These are phyloP conservation scores for Pleurotus tuoliensis DNA, from an alignment of 768 basidiomycete genomes.

Conservation along the genomic window DNA sequence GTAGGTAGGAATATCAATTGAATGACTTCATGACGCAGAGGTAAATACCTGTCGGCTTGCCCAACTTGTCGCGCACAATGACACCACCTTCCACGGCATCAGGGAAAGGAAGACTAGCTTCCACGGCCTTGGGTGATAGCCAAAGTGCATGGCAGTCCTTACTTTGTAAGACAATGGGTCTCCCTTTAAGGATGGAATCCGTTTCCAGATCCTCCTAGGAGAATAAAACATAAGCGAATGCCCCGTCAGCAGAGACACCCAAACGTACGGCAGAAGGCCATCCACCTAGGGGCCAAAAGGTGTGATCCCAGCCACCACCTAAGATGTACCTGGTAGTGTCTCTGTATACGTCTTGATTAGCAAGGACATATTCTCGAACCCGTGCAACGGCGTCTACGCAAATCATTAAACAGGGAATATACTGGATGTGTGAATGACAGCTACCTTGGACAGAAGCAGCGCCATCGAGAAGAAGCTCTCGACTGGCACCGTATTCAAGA, in stretches of 20 bases:
- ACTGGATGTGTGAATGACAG: not conserved
- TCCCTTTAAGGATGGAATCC: conserved; percentile 62
- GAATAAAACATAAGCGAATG: conserved; percentile 1
- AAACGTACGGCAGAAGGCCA: conserved; percentile 68
- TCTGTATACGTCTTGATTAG: conserved; percentile 49
- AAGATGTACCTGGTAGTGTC: conserved; percentile 63
- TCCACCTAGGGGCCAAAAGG: conserved; percentile 52
- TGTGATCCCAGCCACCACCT: conserved; percentile 93
- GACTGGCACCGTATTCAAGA: conserved; percentile 70
- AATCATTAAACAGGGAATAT: not conserved
- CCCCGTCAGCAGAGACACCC: not conserved
- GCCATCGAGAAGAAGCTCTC: conserved; percentile 61
- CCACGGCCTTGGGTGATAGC: conserved; percentile 67
- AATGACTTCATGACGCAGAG: not conserved
- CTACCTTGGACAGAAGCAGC: conserved; percentile 55
- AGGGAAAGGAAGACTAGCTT: conserved; percentile 59
- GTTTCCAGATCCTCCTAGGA: conserved; percentile 65
- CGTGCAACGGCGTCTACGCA: conserved; percentile 56
- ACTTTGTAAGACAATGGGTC: conserved; percentile 74
- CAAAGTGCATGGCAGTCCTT: conserved; percentile 90
- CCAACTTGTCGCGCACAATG: conserved; percentile 63
- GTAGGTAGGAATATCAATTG: conserved; percentile 2
- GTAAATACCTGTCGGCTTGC: conserved; percentile 65
- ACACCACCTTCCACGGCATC: conserved; percentile 73
- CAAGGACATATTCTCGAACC: conserved; percentile 57